Evolutionary conservation across 345 rosid species (phyloP).

Genomic region (Eucalyptus polyanthemos): DNA sequence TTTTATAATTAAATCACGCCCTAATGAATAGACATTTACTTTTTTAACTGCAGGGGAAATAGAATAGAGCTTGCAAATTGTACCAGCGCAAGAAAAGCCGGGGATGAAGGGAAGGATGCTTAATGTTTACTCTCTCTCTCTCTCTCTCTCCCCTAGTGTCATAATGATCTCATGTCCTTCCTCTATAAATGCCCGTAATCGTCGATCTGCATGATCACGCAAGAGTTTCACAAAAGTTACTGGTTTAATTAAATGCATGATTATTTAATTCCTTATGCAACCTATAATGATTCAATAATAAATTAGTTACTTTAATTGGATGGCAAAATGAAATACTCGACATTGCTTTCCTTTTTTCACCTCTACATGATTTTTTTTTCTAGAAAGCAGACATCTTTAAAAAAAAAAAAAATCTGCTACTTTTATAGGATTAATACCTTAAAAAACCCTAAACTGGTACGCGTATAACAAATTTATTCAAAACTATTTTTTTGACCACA

Average conservation of each 20-base stretch:
- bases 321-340: not conserved
- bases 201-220: not conserved
- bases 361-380: not conserved
- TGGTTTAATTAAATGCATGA: not conserved
- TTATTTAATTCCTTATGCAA: not conserved
- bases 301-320: not conserved
- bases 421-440: not conserved
- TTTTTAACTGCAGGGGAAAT: not conserved
- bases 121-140: no score
- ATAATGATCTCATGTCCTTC: no score
- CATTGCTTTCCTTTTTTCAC: not conserved
- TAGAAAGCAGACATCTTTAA: not conserved
- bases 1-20: not conserved
- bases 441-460: no score
- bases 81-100: no score
- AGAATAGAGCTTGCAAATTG: no score
- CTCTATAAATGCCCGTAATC: not conserved
- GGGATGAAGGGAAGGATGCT: no score
- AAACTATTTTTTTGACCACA: no score
- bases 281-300: not conserved
- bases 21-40: not conserved
- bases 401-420: not conserved
- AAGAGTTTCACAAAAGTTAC: not conserved
- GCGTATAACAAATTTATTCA: fast-evolving
- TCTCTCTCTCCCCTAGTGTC: no score